phyloP scores from a whole-genome alignment of 2,329 filamentous ascomycete species.

The Verticillium longisporum region DNA sequence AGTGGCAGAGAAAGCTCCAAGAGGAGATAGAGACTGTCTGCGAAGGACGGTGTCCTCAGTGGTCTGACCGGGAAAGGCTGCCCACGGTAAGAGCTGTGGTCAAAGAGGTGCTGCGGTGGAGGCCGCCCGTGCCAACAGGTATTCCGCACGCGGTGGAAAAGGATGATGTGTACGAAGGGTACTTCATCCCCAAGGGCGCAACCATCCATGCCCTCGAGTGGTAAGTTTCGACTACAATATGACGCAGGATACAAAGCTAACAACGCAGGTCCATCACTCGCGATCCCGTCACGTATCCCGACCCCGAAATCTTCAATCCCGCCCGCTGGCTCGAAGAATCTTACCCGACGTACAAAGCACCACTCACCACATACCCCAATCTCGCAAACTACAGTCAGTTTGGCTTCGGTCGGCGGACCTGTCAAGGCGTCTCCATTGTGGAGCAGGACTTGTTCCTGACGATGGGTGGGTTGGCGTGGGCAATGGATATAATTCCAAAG shows the following conservation, averaged over 20 bases:
- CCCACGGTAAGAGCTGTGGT: conserved; percentile 31
- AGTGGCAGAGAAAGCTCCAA: conserved; percentile 25
- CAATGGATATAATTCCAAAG: conserved; percentile 25
- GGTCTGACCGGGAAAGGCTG: conserved; percentile 26
- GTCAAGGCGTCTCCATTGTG: conserved; percentile 33
- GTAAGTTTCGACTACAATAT: neutral
- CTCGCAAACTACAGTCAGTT: conserved; percentile 38
- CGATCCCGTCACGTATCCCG: conserved; percentile 37
- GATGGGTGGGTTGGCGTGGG: conserved; percentile 31
- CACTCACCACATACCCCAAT: conserved; percentile 29
- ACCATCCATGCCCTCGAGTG: conserved; percentile 36
- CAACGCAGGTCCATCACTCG: neutral
- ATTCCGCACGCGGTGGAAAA: conserved; percentile 44
- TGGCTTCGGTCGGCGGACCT: conserved; percentile 47
- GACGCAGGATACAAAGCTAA: neutral
- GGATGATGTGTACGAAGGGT: conserved; percentile 46
- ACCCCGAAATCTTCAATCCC: conserved; percentile 40
- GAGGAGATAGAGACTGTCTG: conserved; percentile 32
- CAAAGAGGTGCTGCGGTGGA: conserved; percentile 43
- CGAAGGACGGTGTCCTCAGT: conserved; percentile 34
- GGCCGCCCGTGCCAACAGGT: conserved; percentile 47
- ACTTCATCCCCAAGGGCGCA: conserved; percentile 43
- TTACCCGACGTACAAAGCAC: conserved; percentile 33
- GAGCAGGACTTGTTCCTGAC: conserved; percentile 33
- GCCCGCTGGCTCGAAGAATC: conserved; percentile 37